A percentile compares a stretch with the other conserved stretches of the same genome.
phyloP scores from a whole-genome alignment of 768 basidiomycete species.

The Postia placenta region DNA sequence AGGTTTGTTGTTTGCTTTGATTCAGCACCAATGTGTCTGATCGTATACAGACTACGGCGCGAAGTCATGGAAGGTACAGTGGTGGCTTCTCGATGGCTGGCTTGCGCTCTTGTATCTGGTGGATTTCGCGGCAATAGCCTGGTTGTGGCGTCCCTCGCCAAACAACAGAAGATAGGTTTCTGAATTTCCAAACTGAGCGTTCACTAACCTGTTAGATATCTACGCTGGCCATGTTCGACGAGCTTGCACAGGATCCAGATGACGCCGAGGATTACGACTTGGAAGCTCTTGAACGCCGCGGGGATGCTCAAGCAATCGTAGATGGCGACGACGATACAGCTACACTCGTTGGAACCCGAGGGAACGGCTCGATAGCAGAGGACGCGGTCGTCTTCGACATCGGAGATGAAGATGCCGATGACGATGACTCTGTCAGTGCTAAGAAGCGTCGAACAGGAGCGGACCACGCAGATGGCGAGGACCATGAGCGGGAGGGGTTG shows the following conservation, averaged over 20 bases:
- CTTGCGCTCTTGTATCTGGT: constrained; percentile 82
- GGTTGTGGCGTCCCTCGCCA: constrained; percentile 89
- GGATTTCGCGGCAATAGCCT: constrained; percentile 77
- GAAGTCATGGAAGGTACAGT: constrained; percentile 82
- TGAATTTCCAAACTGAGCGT: constrained; percentile 4
- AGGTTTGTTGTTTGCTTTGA: constrained; percentile 40
- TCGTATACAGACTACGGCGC: constrained; percentile 78
- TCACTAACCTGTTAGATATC: constrained; percentile 23
- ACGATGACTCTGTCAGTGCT: constrained; percentile 41
- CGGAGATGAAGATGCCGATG: constrained; percentile 77
- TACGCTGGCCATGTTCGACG: constrained; percentile 93
- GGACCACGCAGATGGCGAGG: constrained; percentile 35
- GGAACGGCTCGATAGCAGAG: constrained; percentile 43
- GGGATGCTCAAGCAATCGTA: constrained; percentile 30
- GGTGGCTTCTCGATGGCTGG: constrained; percentile 97
- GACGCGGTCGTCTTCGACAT: constrained; percentile 87
- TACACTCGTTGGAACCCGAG: constrained; percentile 60
- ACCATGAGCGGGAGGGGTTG: constrained; percentile 62
- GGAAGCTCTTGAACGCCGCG: constrained; percentile 61
- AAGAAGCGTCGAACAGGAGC: constrained; percentile 43
- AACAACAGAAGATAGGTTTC: constrained; percentile 78
- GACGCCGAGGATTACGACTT: constrained; percentile 92
- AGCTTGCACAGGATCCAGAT: constrained; percentile 90
- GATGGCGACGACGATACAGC: constrained; percentile 68
- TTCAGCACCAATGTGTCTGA: neutral